Evolutionary conservation across 2,329 filamentous ascomycete species (phyloP), one percentile per base, ranked within the genome.

Genomic region (Colletotrichum salicis): DNA sequence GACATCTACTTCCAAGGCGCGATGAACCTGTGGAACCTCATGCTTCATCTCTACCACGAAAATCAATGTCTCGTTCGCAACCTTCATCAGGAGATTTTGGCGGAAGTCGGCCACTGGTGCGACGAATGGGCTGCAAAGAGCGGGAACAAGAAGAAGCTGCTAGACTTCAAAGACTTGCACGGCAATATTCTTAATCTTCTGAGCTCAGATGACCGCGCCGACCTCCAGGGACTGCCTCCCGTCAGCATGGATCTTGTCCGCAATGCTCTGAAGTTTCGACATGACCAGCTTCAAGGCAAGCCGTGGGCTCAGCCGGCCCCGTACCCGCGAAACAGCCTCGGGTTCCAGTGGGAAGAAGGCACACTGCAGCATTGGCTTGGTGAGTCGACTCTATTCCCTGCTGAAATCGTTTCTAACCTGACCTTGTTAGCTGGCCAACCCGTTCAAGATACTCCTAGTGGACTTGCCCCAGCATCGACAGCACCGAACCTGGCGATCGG

Each of bases 1-100:
- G 86, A 88, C 61, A 78, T 89, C 33, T 88, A 86, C 76, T 59
- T 80, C 45, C 79, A 82, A 13, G 87, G 87, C 8, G 84, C 83
- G 0, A 78, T 83, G 71, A 89, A 89, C 72, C 78, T 88, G 13
- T 86, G 83, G 82, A 84, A 84, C 31, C 79, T 88, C 41, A 74
- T 86, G 56, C 80, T 82, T 35, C 80, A 81, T 10, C 76, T 87
- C 1, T 77, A 75, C 52, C 78, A 80, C 19, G 84, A 86, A 75
- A 87, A 86, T 33, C 68, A 76, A 45, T 76, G 78, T 13, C 79
- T 84, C 41, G 65, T 76, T 15, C 64, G 71, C 2, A 79, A 80
- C 24, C 33, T 81, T 33, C 60, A 67, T 51, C 75, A 76, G 48
- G 72, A 41, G 19, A 41, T 75, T 27, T 64, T 73, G 55, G 76